Conservation (phyloP, 2,329 filamentous ascomycete genomes). For the Cadophora luteo-olivacea region DNA sequence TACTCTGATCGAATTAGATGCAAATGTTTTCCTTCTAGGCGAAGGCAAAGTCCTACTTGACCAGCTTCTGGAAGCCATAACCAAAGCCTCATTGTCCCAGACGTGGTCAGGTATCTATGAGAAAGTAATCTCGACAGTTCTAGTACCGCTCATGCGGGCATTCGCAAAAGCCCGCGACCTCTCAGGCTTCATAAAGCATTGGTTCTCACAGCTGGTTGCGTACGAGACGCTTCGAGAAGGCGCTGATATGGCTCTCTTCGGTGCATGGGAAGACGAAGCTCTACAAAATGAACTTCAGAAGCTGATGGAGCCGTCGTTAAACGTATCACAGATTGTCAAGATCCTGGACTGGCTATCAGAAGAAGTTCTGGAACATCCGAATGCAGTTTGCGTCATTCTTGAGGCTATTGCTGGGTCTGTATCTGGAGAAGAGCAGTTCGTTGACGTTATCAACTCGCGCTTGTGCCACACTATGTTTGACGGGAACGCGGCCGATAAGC, state of each 20-base stretch:
- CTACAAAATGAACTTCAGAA: constrained; percentile 39
- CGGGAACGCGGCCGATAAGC: constrained; percentile 31
- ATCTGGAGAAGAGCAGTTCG: constrained; percentile 45
- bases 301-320: constrained; percentile 48
- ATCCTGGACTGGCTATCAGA: constrained; percentile 46
- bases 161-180: constrained; percentile 50
- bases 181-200: constrained; percentile 48
- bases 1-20: constrained; percentile 52
- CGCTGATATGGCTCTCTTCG: constrained; percentile 28
- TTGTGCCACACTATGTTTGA: constrained; percentile 46
- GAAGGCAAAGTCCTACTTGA: constrained; percentile 39
- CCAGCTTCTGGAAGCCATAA: constrained; percentile 45
- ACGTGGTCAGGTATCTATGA: constrained; percentile 35
- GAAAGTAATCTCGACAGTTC: constrained; percentile 44
- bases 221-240: constrained; percentile 38
- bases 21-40: constrained; percentile 52
- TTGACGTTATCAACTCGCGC: constrained; percentile 43
- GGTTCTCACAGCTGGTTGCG: constrained; percentile 44
- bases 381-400: constrained; percentile 46
- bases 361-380: constrained; percentile 35
- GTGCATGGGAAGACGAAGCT: constrained; percentile 44
- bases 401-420: constrained; percentile 49
- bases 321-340: constrained; percentile 47
- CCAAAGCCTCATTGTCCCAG: constrained; percentile 33
- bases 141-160: constrained; percentile 50